Evolutionary conservation across 2,329 filamentous ascomycete genomes (phyloP).

Genomic region (Sporothrix phasma): DNA sequence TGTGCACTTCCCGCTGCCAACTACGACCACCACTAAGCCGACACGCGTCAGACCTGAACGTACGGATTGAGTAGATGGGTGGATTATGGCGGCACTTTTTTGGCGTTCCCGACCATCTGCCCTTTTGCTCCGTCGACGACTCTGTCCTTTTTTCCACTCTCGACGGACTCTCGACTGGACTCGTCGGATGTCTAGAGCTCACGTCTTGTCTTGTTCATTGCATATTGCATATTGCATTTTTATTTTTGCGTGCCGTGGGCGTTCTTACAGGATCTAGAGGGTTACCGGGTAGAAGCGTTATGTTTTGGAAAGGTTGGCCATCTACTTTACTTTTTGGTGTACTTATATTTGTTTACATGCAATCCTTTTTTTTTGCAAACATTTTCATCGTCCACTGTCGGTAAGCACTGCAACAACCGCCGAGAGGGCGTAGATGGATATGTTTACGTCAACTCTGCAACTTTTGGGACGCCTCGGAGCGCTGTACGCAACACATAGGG

Average conservation of each 20-base stretch:
- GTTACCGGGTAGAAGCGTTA: constrained; percentile 1
- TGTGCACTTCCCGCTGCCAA: constrained; percentile 45
- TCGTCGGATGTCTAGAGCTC: background rate
- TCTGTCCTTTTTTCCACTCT: background rate
- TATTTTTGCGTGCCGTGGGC: background rate
- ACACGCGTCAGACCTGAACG: too few species aligned
- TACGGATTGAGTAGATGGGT: background rate
- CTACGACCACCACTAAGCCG: constrained; percentile 40
- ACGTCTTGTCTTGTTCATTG: background rate
- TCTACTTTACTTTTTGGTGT: background rate
- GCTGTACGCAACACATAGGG: too few species aligned
- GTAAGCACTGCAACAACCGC: background rate
- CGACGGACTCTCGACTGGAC: too few species aligned
- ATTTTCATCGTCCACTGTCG: background rate
- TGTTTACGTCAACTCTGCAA: background rate
- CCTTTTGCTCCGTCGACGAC: background rate
- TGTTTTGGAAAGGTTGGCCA: background rate
- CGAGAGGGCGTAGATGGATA: background rate
- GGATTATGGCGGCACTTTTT: too few species aligned
- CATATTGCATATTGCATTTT: background rate
- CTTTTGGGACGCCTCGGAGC: background rate
- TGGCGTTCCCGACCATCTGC: too few species aligned
- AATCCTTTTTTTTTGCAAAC: background rate
- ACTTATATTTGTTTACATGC: background rate
- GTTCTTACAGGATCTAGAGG: background rate